Conservation (phyloP, 2,329 filamentous ascomycete species). For the Conoideocrella luteorostrata region DNA sequence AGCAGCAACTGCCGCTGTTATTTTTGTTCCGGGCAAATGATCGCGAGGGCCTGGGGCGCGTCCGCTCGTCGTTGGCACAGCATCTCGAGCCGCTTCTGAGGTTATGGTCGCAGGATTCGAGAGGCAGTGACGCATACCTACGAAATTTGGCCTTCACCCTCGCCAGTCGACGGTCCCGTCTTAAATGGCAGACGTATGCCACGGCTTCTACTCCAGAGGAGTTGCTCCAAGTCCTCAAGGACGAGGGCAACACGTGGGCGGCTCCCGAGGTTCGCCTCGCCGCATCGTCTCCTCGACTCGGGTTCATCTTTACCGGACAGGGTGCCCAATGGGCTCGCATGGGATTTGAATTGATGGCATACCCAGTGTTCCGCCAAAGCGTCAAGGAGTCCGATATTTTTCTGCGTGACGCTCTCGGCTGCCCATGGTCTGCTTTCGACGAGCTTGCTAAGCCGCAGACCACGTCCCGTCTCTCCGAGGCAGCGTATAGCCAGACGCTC, state of each 20-base stretch:
- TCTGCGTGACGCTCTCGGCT: background rate
- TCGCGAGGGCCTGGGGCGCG: no score
- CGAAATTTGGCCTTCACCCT: no score
- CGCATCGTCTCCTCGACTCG: conserved; percentile 7
- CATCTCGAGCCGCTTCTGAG: background rate
- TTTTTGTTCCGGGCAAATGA: no score
- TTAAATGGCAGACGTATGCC: no score
- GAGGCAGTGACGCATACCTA: background rate
- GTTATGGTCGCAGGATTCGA: background rate
- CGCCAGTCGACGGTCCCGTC: no score
- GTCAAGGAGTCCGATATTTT: background rate
- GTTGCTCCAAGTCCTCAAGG: no score
- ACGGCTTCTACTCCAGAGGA: no score
- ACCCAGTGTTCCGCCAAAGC: background rate
- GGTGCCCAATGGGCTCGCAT: conserved; percentile 23
- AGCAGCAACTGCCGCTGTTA: background rate
- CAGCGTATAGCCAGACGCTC: conserved; percentile 20
- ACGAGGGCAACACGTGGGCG: no score
- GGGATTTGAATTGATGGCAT: background rate
- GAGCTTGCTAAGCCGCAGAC: background rate
- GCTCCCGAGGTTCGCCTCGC: no score
- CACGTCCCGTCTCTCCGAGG: conserved; percentile 1
- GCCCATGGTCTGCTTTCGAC: background rate
- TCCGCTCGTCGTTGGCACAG: background rate
- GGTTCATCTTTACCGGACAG: conserved; percentile 27